phyloP scores from a whole-genome alignment of 768 basidiomycete species.

The Tubosaeta sp. region DNA sequence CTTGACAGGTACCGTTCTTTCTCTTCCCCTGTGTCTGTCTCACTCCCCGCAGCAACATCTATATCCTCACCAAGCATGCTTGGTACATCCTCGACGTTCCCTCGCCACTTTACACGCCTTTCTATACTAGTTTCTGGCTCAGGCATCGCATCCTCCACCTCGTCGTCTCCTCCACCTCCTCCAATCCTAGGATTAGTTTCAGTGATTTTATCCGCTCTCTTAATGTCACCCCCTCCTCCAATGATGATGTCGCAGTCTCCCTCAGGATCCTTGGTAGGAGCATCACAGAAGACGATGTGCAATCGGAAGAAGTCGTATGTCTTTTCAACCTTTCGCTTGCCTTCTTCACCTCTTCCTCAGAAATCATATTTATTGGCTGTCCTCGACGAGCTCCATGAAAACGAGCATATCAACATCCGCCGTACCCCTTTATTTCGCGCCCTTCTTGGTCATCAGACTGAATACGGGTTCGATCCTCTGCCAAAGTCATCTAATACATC shows the following conservation, averaged over 20 bases:
- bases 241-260: conserved; percentile 31
- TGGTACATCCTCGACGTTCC: conserved; percentile 69
- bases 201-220: conserved; percentile 38
- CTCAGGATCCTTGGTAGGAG: conserved; percentile 40
- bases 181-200: conserved; percentile 34
- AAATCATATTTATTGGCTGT: conserved; percentile 40
- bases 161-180: conserved; percentile 37
- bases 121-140: conserved; percentile 46
- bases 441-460: conserved; percentile 25
- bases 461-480: conserved; percentile 21
- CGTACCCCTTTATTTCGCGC: conserved; percentile 41
- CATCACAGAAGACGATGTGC: conserved; percentile 40
- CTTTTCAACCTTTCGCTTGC: neutral
- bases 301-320: conserved; percentile 46
- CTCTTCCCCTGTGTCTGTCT: conserved; percentile 3
- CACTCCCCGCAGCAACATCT: conserved; percentile 49
- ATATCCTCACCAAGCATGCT: conserved; percentile 54
- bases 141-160: conserved; percentile 48
- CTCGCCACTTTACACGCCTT: conserved; percentile 39
- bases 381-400: conserved; percentile 37
- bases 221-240: conserved; percentile 23
- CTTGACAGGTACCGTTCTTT: conserved; percentile 41
- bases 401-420: conserved; percentile 28
- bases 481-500: conserved; percentile 12
- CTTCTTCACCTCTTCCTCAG: conserved; percentile 25